These are phyloP conservation scores for Berberis vulgaris DNA, from an alignment of 164 flowering plant species.

Conservation along the genomic window DNA sequence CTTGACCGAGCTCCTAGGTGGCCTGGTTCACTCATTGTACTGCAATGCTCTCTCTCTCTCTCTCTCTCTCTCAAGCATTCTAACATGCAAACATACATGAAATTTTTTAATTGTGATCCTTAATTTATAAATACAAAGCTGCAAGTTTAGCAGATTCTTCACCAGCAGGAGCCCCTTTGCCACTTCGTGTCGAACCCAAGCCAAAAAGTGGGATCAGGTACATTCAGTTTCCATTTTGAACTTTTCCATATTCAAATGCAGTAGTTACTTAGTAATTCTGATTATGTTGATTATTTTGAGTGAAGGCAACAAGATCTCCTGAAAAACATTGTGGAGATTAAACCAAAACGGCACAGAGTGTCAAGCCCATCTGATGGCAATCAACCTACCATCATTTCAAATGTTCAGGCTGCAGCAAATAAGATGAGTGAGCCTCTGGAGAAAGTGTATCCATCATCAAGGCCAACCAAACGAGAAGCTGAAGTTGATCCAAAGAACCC, in stretches of 20 bases:
- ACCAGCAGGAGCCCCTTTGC: conserved; percentile 72
- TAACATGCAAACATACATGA: background rate
- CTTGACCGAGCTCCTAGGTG: background rate
- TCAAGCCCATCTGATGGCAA: conserved; percentile 32
- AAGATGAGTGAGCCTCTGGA: conserved; percentile 1
- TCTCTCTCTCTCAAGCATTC: background rate
- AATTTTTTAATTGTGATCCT: background rate
- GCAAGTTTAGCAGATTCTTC: conserved; percentile 84
- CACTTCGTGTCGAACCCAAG: conserved; percentile 91
- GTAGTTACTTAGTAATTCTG: background rate
- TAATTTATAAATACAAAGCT: conserved; percentile 50
- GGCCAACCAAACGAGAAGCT: conserved; percentile 8
- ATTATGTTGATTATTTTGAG: conserved; percentile 4
- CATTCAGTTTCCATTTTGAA: background rate
- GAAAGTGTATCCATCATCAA: conserved; percentile 9
- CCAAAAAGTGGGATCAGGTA: conserved; percentile 92
- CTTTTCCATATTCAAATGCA: background rate
- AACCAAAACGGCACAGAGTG: conserved; percentile 58
- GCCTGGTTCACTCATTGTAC: background rate
- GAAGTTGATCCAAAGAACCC: conserved; percentile 30
- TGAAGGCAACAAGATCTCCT: conserved; percentile 89
- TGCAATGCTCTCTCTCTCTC: too few relatives aligned
- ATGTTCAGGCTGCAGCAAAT: conserved; percentile 9
- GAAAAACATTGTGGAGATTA: conserved; percentile 76
- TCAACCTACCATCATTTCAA: conserved; percentile 17